Evolutionary conservation across 495 filamentous ascomycete genomes (phyloP), one percentile per base, ranked within the genome.

Genomic region (Aspergillus bridgeri): DNA sequence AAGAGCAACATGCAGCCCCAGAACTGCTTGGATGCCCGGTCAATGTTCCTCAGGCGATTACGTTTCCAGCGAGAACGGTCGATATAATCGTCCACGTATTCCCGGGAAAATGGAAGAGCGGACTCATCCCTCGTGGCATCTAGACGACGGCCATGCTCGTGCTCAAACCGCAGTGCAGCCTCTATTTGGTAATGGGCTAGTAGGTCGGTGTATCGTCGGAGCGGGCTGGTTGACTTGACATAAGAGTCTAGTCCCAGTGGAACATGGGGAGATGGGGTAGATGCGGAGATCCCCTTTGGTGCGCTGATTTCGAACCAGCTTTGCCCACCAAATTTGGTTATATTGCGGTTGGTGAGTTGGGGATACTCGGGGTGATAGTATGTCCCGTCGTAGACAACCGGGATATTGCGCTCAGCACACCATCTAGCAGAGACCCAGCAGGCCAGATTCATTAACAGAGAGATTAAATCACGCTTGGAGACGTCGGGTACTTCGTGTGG

Each of bases 101-200:
- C 47, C 38, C 77, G 73, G 20, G 77, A 76, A 71, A 91, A 95
- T 5, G 89, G 88, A 15, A 94, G 79, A 62, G 76, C 79, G 29
- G 64, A 51, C 20, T 60, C 57, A 15, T 74, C 63, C n/a, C 64
- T 51, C 29, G 61, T 68, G 22, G 75, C 80, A 42, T 82, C 65
- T 38, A 90, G 78, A 21, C 71, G 77, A 5, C 72, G 62, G 13
- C 83, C 83, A 6, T 76, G 75, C 29, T 75, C 70, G 19, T 79
- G 72, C 73, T 94, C 91, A 66, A 89, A 82, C 7, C 85, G 79
- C 42, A 98, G 67, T 0, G 87, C 88, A 0, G 90, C 86, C 69
- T 95, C 87, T 60, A 98, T 91, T 64, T 98, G 93, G 81, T 91
- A 97, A 69, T 96, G 92, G 0, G 83, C 78, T n/a, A 97, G 74